phyloP scores from a whole-genome alignment of 2,329 filamentous ascomycete species.

The Xylaria sp. region DNA sequence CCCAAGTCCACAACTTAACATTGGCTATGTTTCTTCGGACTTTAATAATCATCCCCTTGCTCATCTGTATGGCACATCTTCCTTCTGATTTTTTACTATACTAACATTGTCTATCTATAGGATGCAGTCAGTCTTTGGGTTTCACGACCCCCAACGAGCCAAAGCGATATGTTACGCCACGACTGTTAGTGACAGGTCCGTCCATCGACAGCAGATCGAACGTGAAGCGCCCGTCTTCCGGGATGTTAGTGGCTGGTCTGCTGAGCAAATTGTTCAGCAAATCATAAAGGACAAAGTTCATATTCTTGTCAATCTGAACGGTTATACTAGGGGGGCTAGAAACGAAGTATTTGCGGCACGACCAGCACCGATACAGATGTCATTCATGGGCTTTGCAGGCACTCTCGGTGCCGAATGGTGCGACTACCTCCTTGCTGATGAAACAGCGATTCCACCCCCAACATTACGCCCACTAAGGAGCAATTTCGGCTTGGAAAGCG shows the following conservation, averaged over 20 bases:
- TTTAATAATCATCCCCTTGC: slow-evolving; percentile 98
- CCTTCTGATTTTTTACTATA: neutral
- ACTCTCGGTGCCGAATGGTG: slow-evolving; percentile 98
- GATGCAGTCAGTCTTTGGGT: slow-evolving; percentile 98
- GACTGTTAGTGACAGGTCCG: slow-evolving; percentile 84
- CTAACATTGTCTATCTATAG: slow-evolving; percentile 41
- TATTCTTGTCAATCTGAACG: slow-evolving; percentile 96
- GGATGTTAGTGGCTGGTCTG: slow-evolving; percentile 85
- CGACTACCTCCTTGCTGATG: slow-evolving; percentile 92
- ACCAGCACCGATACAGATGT: slow-evolving; percentile 96
- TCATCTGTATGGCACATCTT: slow-evolving; percentile 66
- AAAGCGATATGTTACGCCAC: slow-evolving; percentile 96
- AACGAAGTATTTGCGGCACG: slow-evolving; percentile 97
- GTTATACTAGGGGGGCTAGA: slow-evolving; percentile 93
- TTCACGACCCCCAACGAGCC: slow-evolving; percentile 76
- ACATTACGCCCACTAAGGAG: slow-evolving; percentile 81
- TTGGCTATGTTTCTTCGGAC: slow-evolving; percentile 96
- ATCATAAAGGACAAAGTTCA: slow-evolving; percentile 89
- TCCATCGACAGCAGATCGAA: slow-evolving; percentile 92
- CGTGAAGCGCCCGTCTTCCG: slow-evolving; percentile 88
- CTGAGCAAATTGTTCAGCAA: slow-evolving; percentile 82
- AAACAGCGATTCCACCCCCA: slow-evolving; percentile 80
- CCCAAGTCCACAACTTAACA: slow-evolving; percentile 80
- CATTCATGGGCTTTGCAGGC: slow-evolving; percentile 98
- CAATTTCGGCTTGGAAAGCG: slow-evolving; percentile 76